Evolutionary conservation across 805 yeast species (phyloP).

Genomic region (Candida alai): DNA sequence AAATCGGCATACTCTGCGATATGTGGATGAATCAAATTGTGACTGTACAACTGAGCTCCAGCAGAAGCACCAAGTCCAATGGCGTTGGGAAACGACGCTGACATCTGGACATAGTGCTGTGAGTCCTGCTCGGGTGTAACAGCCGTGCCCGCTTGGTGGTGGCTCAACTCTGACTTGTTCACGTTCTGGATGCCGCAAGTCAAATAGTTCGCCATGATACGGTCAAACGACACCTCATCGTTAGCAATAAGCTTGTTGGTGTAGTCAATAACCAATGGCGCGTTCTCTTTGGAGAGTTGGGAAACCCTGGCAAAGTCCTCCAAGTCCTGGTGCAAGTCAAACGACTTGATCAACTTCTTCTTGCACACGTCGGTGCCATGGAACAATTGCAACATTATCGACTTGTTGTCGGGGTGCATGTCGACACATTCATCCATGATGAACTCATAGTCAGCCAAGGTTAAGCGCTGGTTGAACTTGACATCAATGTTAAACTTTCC

Average conservation of each 20-base stretch:
- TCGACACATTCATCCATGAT: slow-evolving; percentile 25
- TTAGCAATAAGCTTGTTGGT: slow-evolving; percentile 36
- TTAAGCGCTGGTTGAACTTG: slow-evolving; percentile 7
- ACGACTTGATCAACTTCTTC: slow-evolving; percentile 9
- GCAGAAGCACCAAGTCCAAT: background rate
- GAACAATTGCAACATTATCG: slow-evolving; percentile 16
- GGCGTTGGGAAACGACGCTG: slow-evolving; percentile 4
- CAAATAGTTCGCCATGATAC: slow-evolving; percentile 38
- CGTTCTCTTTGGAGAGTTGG: slow-evolving; percentile 7
- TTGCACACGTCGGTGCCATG: slow-evolving; percentile 9
- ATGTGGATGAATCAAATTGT: slow-evolving; percentile 35
- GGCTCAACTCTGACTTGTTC: slow-evolving; percentile 1
- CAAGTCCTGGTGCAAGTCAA: slow-evolving; percentile 12
- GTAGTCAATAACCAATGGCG: slow-evolving; percentile 34
- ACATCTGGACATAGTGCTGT: slow-evolving; percentile 4
- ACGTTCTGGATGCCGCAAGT: slow-evolving; percentile 26
- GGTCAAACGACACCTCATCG: slow-evolving; percentile 33
- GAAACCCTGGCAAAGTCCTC: slow-evolving; percentile 7
- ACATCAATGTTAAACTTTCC: slow-evolving; percentile 4
- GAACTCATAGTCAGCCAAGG: slow-evolving; percentile 20
- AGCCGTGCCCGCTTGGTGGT: background rate
- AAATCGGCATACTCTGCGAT: slow-evolving; percentile 44
- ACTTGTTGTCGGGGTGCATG: slow-evolving; percentile 34
- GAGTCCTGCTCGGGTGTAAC: background rate
- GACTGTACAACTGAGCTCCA: slow-evolving; percentile 3